Conservation (phyloP, 2,329 filamentous ascomycete genomes). For the Davidsoniella virescens region DNA sequence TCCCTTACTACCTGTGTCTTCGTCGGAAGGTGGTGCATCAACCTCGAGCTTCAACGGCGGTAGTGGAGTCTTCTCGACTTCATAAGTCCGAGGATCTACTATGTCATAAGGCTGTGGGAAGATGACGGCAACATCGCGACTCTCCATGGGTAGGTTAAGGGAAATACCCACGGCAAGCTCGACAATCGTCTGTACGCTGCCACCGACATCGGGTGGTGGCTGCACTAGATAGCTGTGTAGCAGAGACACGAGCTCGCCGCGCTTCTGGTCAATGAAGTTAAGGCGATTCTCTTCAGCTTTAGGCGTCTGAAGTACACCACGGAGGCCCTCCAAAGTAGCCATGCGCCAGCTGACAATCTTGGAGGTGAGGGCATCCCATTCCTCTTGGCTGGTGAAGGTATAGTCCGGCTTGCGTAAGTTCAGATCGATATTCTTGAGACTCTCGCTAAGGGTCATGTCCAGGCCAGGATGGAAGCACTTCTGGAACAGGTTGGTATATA, state of each 20-base stretch:
- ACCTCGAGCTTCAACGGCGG: conserved; percentile 28
- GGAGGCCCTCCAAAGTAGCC: conserved; percentile 81
- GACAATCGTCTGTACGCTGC: conserved; percentile 80
- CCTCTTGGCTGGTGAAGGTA: conserved; percentile 60
- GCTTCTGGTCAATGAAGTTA: conserved; percentile 53
- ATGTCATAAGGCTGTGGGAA: conserved; percentile 66
- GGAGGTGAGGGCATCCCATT: conserved; percentile 71
- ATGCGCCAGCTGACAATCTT: conserved; percentile 90
- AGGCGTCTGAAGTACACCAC: conserved; percentile 48
- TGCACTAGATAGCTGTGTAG: conserved; percentile 61
- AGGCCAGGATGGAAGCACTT: conserved; percentile 84
- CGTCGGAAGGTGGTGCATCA: conserved; percentile 14
- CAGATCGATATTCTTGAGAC: conserved; percentile 72
- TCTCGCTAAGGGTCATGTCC: conserved; percentile 56
- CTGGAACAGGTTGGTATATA: conserved; percentile 82
- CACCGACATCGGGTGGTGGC: conserved; percentile 68
- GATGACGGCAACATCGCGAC: conserved; percentile 72
- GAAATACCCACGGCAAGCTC: conserved; percentile 78
- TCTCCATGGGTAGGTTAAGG: conserved; percentile 75
- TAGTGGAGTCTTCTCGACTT: conserved; percentile 58
- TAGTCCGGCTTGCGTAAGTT: conserved; percentile 70
- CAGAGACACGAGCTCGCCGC: conserved; percentile 49
- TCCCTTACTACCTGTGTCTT: conserved; percentile 24
- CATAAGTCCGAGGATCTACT: conserved; percentile 64
- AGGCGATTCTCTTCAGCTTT: conserved; percentile 50